Evolutionary conservation across 2,329 filamentous ascomycete genomes (phyloP), one percentile per base, ranked within the genome.

Genomic region (Pestalotiopsis sp.): DNA sequence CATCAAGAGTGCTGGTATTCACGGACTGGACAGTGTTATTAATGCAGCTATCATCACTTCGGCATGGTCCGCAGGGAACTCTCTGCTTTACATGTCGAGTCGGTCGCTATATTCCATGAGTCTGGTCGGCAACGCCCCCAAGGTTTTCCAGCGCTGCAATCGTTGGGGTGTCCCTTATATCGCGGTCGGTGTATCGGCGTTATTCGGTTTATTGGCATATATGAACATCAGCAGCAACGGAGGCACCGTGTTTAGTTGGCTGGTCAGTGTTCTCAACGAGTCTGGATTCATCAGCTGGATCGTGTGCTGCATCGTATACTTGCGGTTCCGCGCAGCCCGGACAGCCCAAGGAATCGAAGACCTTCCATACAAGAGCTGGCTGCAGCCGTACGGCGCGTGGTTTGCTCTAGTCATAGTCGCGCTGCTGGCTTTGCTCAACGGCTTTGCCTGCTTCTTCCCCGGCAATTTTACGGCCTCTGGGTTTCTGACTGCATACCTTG

Each of bases 401-500:
- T 73, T 86, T 60, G 82, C 83, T 13, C 81, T 89, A 30, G 74
- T 83, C 3, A 77, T 81, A 30, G 86, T 89, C 72, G 78, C 75
- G 0, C 80, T 89, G 63, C 78, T 91, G 13, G 78, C 80, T 4
- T 76, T 91, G 2, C 83, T 90, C 74, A 91, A 90, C 69, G 89
- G 89, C 0, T 91, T 91, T 74, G 83, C 84, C 55, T 86, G 88
- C 2, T 91, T 92, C 75, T 88, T 87, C 76, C 84, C 85, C 0
- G 80, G 81, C 9, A 81, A 86, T 20, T 91, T 86, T 84, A 82
- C 81, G 9, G 82, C 83, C 0, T 81, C 80, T 24, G 81, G 77
- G 62, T 91, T 92, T 73, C 78, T 91, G 40, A 89, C 88, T 0
- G 83, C 86, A 0, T 91, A 91, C 72, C 83, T 90, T 10, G 88